Evolutionary conservation across 805 yeast genomes (phyloP).

Genomic region (Myxozyma melibiosi): DNA sequence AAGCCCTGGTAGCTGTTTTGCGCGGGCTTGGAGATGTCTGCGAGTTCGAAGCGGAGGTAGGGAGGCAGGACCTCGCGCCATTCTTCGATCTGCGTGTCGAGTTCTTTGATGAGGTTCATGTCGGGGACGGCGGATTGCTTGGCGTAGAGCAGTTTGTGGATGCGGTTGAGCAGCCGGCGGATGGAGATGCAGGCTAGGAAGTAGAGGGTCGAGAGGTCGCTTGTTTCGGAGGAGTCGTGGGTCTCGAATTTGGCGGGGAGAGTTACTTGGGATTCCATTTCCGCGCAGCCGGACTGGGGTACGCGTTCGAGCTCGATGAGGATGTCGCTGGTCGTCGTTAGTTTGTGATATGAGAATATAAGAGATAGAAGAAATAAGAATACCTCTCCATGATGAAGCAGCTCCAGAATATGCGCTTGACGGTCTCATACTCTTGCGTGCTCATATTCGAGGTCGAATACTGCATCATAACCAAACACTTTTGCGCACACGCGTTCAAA

Average conservation of each 20-base stretch:
- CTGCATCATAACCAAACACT: not conserved
- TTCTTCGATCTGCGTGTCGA: conserved; percentile 25
- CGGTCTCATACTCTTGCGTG: not conserved
- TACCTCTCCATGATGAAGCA: not conserved
- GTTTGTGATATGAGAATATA: not conserved
- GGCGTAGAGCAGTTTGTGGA: conserved; percentile 11
- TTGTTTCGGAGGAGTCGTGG: conserved; percentile 17
- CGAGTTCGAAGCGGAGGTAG: conserved; percentile 15
- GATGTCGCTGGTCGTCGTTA: not conserved
- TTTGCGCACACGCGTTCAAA: conserved; percentile 2
- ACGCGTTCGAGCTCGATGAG: conserved; percentile 25
- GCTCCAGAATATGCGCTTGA: conserved; percentile 1
- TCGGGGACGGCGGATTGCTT: conserved; percentile 14
- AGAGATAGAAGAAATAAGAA: not conserved
- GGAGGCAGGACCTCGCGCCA: conserved; percentile 30
- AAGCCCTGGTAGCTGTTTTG: conserved; percentile 26
- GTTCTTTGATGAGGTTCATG: conserved; percentile 19
- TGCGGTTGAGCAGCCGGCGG: conserved; percentile 31
- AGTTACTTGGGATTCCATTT: conserved; percentile 15
- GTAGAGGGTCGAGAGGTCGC: conserved; percentile 25
- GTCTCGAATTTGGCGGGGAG: conserved; percentile 20
- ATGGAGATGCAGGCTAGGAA: conserved; percentile 32
- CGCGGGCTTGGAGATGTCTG: conserved; percentile 9
- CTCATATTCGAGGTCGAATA: not conserved
- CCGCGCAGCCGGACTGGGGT: conserved; percentile 29